Base-by-base conservation (phyloP, 306 rosid genomes). In the Abrus precatorius region DNA sequence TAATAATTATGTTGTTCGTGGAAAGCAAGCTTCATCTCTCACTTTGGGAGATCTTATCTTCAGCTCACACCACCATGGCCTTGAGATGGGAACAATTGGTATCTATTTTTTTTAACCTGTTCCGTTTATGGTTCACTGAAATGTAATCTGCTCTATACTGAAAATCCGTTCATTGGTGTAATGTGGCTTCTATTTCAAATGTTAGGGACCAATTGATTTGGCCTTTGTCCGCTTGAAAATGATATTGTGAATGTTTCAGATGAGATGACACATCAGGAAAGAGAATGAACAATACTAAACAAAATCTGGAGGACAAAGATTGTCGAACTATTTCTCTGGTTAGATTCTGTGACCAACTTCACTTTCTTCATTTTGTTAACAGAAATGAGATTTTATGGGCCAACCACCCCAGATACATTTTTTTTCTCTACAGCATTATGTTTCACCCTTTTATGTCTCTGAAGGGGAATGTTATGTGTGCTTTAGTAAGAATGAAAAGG, bases 111-210 rank as follows among this genome's bases (percentile, higher is more conserved):
- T 54, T 60, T 36, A 33, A 64, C 45, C 77, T 36, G 29, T 27
- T 34, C 63, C 54, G 47, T 48, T 9, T 71, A 12, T 47, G 7
- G 53, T 28, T 48, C 59, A 20, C 56, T 60, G 33, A 54, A 70
- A 62, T 3, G 43, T 47, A 45, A 34, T 69, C 52, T 56, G 50
- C 34, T 55, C 28, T 9, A 20, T 69, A 2, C 32, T 69, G 44
- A 6, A 66, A 66, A 45, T 9, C 33, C 7, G 64, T 72, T 72
- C 76, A 38, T 53, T 34, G 38, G 36, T 52, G 76, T 69, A 49
- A 38, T 77, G 48, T 77, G 65, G 74, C 47, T 65, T 41, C 43
- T 36, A 59, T 71, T 4, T 80, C 57, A 72, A 61, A 80, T 32
- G 56, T 61, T 41, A 61, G 47, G 43, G 29, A 49, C 59, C 14